Evolutionary conservation across 2,329 filamentous ascomycete species (phyloP).

Genomic region (Fusarium nelsonii): DNA sequence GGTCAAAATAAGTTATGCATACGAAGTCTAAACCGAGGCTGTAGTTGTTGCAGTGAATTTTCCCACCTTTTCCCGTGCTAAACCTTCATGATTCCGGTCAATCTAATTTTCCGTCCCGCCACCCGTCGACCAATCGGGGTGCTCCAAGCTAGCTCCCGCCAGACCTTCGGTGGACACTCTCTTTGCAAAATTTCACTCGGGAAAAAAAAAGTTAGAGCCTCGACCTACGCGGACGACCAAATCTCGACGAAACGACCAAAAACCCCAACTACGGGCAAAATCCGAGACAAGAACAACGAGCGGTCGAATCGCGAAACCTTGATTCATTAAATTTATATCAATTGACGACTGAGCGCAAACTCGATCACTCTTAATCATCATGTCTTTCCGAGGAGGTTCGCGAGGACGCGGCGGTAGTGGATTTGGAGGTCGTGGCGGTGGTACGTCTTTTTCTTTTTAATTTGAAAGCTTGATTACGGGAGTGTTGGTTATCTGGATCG

Average conservation of each 20-base stretch:
- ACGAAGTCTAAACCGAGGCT: neutral
- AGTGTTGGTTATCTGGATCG: neutral
- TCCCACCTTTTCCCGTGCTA: neutral
- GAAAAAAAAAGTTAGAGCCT: slow-evolving; percentile 44
- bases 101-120: slow-evolving; percentile 39
- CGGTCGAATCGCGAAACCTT: slow-evolving; percentile 17
- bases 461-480: neutral
- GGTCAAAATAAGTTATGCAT: neutral
- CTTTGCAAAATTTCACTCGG: slow-evolving; percentile 51
- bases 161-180: slow-evolving; percentile 35
- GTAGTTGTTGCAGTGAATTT: neutral
- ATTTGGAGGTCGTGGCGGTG: slow-evolving; percentile 54
- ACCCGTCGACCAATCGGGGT: slow-evolving; percentile 35
- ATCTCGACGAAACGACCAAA: slow-evolving; percentile 18
- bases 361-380: slow-evolving; percentile 37
- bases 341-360: slow-evolving; percentile 27
- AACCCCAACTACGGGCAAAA: slow-evolving; percentile 17
- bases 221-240: slow-evolving; percentile 37
- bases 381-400: slow-evolving; percentile 57
- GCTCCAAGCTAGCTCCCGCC: slow-evolving; percentile 41
- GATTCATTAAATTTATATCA: slow-evolving; percentile 3
- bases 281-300: slow-evolving; percentile 18
- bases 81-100: slow-evolving; percentile 12
- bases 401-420: slow-evolving; percentile 53
- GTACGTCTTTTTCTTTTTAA: slow-evolving; percentile 42